phyloP scores from a whole-genome alignment of 2,329 filamentous ascomycete species.

The Cercospora canescens region DNA sequence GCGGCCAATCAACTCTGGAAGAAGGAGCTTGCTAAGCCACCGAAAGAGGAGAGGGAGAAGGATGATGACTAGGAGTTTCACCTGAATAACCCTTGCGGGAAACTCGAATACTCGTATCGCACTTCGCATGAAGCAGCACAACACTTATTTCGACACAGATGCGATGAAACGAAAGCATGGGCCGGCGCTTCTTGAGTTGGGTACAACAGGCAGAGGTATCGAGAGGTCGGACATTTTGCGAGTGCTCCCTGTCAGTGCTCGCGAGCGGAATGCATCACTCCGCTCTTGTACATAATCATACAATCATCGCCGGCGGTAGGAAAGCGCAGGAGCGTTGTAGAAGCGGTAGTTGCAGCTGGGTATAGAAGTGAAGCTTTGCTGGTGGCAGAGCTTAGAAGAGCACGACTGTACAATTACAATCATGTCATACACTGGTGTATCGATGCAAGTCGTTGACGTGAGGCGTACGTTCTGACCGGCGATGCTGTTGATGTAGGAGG shows the following conservation, averaged over 20 bases:
- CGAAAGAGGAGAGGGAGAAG: slow-evolving; percentile 48
- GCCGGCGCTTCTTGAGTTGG: background rate
- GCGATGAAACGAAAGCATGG: background rate
- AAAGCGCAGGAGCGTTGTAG: background rate
- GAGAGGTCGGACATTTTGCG: background rate
- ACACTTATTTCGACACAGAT: background rate
- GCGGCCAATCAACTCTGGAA: slow-evolving; percentile 74
- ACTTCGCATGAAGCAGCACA: background rate
- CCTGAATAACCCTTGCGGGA: slow-evolving; percentile 6
- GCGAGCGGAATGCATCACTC: slow-evolving; percentile 3
- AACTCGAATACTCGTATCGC: slow-evolving; percentile 6
- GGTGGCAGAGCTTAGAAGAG: background rate
- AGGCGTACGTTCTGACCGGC: too few relatives aligned
- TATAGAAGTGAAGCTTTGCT: background rate
- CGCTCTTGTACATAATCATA: slow-evolving; percentile 20
- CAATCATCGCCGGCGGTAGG: background rate
- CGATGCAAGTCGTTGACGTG: too few relatives aligned
- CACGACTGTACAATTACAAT: background rate
- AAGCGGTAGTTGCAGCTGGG: background rate
- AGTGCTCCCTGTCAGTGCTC: background rate
- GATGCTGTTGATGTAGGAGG: background rate
- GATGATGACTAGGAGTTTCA: slow-evolving; percentile 21
- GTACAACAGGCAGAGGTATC: background rate
- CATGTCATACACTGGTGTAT: background rate
- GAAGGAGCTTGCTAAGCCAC: slow-evolving; percentile 59